Conservation (phyloP, 257 asterid species). For the Solanum virginianum region DNA sequence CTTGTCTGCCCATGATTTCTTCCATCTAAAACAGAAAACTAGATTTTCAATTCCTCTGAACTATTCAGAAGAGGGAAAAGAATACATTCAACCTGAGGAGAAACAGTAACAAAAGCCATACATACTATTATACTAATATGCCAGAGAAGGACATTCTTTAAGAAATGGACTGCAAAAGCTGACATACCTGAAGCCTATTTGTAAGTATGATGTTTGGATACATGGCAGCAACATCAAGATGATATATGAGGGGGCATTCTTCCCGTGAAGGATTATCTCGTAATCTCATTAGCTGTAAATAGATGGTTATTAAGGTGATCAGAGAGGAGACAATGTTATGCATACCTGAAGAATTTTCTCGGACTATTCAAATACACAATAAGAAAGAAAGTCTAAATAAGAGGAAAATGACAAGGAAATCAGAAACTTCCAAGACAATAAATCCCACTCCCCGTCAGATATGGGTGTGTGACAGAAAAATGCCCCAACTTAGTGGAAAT, state of each 20-base stretch:
- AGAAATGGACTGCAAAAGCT: background rate
- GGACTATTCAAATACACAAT: background rate
- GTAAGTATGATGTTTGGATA: conserved; percentile 96
- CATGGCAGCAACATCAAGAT: conserved; percentile 99
- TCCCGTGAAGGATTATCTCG: conserved; percentile 72
- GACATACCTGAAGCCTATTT: conserved; percentile 93
- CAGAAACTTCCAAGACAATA: background rate
- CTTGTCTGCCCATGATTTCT: background rate
- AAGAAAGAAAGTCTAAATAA: background rate
- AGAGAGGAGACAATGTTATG: background rate
- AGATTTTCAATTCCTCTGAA: background rate
- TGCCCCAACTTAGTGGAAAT: background rate
- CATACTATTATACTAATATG: background rate
- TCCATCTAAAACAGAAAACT: background rate
- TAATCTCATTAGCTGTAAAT: conserved; percentile 62
- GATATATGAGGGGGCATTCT: conserved; percentile 93
- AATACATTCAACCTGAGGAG: background rate
- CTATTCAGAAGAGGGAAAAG: background rate
- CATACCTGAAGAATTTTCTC: background rate
- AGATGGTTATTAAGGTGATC: conserved; percentile 5
- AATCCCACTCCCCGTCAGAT: background rate
- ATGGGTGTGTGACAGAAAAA: background rate
- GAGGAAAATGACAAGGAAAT: background rate
- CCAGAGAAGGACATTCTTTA: background rate
- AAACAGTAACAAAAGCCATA: background rate